Conservation (phyloP, 306 rosid species). For the Hippophae tibetana region DNA sequence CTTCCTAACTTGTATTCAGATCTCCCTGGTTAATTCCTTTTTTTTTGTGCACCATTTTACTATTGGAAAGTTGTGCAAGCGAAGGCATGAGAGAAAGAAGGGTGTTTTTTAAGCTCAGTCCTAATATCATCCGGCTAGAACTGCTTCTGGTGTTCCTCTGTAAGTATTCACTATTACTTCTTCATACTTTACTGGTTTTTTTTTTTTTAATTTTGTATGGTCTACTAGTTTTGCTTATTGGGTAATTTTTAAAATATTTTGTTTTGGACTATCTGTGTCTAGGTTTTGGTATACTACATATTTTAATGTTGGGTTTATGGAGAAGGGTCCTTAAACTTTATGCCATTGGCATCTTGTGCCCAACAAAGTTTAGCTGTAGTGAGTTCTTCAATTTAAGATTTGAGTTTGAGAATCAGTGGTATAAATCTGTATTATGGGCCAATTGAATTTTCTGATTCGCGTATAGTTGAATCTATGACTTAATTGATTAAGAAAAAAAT, state of each 20-base stretch:
- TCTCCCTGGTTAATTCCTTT: background rate
- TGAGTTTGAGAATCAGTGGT: too few species aligned
- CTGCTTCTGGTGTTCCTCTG: slow-evolving; percentile 31
- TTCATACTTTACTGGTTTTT: slow-evolving; percentile 13
- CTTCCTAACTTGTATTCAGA: slow-evolving; percentile 12
- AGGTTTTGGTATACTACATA: slow-evolving; percentile 6
- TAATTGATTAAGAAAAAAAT: too few species aligned
- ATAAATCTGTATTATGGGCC: too few species aligned
- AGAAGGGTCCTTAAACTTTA: background rate
- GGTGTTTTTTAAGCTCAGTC: background rate
- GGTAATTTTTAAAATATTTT: slow-evolving; percentile 3
- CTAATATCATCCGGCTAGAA: slow-evolving; percentile 13
- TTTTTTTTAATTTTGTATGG: slow-evolving; percentile 23
- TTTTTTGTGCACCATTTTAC: background rate
- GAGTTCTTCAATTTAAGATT: too few species aligned
- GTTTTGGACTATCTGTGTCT: slow-evolving; percentile 4
- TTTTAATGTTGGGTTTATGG: background rate
- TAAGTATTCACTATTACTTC: slow-evolving; percentile 25
- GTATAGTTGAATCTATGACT: too few species aligned
- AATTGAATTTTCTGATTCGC: too few species aligned
- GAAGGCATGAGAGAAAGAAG: slow-evolving; percentile 34
- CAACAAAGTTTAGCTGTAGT: too few species aligned
- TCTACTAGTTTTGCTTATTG: slow-evolving; percentile 17
- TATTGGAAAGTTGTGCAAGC: slow-evolving; percentile 6
- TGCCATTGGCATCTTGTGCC: background rate